phyloP scores from a whole-genome alignment of 257 asterid genomes.

The Handroanthus guayacan region DNA sequence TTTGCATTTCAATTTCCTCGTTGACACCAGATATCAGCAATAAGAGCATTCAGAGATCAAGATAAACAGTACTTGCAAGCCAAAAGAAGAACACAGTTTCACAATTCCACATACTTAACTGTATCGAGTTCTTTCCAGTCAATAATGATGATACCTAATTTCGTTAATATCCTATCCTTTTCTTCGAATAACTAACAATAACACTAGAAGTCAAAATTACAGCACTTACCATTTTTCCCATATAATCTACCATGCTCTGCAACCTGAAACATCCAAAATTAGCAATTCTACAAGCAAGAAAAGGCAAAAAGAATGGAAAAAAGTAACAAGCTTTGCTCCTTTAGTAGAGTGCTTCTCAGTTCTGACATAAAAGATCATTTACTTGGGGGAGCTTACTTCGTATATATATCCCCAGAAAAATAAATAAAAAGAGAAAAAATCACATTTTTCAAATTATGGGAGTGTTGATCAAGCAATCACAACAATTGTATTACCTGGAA shows the following conservation, averaged over 20 bases:
- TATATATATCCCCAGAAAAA: background rate
- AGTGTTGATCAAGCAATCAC: slow-evolving; percentile 24
- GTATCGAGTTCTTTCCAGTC: background rate
- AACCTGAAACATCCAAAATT: slow-evolving; percentile 63
- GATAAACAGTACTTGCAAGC: background rate
- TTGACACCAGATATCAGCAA: background rate
- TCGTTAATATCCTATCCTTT: background rate
- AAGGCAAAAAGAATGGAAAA: background rate
- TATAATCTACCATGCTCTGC: slow-evolving; percentile 71
- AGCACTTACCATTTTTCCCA: slow-evolving; percentile 78
- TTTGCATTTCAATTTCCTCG: background rate
- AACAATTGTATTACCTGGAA: slow-evolving; percentile 57
- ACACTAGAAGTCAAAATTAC: slow-evolving; percentile 8
- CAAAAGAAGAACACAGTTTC: slow-evolving; percentile 8
- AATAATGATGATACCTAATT: background rate
- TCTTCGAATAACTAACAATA: slow-evolving; percentile 26
- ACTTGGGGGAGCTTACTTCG: too few species aligned
- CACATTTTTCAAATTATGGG: slow-evolving; percentile 15
- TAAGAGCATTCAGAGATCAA: background rate
- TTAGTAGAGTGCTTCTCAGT: slow-evolving; percentile 2
- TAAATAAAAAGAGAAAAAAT: too few species aligned
- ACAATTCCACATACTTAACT: background rate
- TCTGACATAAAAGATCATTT: background rate
- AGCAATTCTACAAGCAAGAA: slow-evolving; percentile 15
- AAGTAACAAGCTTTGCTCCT: slow-evolving; percentile 1